Evolutionary conservation across 2,329 filamentous ascomycete species (phyloP).

Genomic region (Plenodomus biglobosus): DNA sequence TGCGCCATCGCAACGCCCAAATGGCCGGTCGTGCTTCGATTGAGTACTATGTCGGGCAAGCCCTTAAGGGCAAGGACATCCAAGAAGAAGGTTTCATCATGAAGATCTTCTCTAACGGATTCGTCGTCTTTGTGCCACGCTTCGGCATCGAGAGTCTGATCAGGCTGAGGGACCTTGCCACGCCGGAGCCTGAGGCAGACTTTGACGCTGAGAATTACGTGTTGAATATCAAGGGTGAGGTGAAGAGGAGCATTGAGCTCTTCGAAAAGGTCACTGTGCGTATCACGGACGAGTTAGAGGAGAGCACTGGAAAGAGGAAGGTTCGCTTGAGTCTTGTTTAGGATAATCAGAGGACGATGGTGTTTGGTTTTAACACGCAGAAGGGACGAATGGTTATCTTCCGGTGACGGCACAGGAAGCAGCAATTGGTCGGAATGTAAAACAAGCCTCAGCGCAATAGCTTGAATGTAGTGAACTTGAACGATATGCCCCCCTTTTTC

Average conservation of each 20-base stretch:
- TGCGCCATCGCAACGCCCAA: constrained; percentile 94
- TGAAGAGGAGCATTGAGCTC: constrained; percentile 68
- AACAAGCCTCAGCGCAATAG: too few relatives aligned
- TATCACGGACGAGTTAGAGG: constrained; percentile 91
- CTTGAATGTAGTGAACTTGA: too few relatives aligned
- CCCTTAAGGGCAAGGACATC: constrained; percentile 73
- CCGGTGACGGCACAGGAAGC: not conserved
- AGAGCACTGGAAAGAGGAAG: constrained; percentile 92
- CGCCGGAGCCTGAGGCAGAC: constrained; percentile 72
- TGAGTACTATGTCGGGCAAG: constrained; percentile 97
- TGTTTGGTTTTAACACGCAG: not conserved
- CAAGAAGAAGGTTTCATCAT: constrained; percentile 95
- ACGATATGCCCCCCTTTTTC: too few relatives aligned
- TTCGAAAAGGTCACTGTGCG: constrained; percentile 90
- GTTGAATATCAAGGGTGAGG: constrained; percentile 62
- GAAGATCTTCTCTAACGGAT: constrained; percentile 95
- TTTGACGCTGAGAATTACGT: constrained; percentile 88
- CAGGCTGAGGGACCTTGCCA: constrained; percentile 77
- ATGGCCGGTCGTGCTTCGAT: constrained; percentile 91
- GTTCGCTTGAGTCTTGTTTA: constrained; percentile 67
- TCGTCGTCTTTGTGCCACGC: constrained; percentile 91
- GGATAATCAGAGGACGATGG: constrained; percentile 1
- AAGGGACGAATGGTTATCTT: not conserved
- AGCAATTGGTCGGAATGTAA: too few relatives aligned
- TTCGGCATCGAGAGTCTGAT: constrained; percentile 96